Base-by-base conservation (phyloP, 768 basidiomycete species). In the Mycena belliarum region DNA sequence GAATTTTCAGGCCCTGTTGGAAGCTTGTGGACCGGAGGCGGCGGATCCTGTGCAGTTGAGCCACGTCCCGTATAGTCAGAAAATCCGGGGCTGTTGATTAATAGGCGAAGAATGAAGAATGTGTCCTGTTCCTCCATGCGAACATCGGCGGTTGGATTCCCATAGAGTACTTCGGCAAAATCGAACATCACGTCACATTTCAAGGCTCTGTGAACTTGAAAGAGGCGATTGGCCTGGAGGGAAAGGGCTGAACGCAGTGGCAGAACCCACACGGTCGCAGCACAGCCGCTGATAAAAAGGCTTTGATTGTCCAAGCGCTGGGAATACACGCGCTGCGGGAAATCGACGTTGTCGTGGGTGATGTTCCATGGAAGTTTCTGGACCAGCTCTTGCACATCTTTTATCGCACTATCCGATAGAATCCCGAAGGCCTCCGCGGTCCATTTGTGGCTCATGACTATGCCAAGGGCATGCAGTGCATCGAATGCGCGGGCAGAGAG, bases 281-380 rank as follows among this genome's bases (percentile, higher is more conserved):
- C 69, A 37, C 55, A 61, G 0, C 68, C 69, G 57, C 60, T 67
- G 29, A 59, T 43, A 45, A 68, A 69, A 33, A 67, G 62, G 23
- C 63, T 64, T 44, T 68, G 60, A 47, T 70, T 65, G 35, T 66
- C n/a, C 0, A 67, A 35, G 12, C 61, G 53, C 48, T 70, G 68
- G 7, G 63, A 67, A 46, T 66, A 70, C 3, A 68, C 66, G n/a
- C 55, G 57, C n/a, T 67, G 47, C 15, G 66, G 57, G 6, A 69
- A 28, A 40, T 68, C 59, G 35, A 64, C 35, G 32, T 69, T 69
- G 52, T 69, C 63, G 46, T 68, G 65, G 1, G 57, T 38, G 4
- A 68, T 52, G 18, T 44, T 23, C 58, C 59, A 67, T 10, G 61
- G 68, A 15, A 32, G 24, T 4, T 49, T 8, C 12, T 63, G 57